Conservation (phyloP, 192 early-diverging fungal species). For the Pilaira anomala region DNA sequence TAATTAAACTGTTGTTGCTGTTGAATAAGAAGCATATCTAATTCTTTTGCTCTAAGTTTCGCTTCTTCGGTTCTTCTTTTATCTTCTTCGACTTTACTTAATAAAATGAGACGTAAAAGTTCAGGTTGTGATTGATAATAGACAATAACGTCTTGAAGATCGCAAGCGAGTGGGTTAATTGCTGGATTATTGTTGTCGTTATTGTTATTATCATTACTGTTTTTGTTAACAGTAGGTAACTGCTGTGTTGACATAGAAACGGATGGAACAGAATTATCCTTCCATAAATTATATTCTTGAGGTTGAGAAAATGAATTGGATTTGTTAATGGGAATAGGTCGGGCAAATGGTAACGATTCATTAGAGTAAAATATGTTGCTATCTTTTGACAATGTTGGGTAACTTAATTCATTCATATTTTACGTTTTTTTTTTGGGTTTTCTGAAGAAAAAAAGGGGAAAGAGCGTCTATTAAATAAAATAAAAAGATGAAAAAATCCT, state of each 20-base stretch:
- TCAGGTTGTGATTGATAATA: conserved; percentile 50
- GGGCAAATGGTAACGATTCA: neutral
- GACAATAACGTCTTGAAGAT: conserved; percentile 48
- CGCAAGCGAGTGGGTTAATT: conserved; percentile 26
- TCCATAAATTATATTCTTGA: neutral
- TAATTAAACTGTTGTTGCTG: conserved; percentile 15
- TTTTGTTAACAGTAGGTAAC: conserved; percentile 2
- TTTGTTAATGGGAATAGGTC: neutral
- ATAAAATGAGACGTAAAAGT: conserved; percentile 48
- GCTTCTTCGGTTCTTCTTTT: conserved; percentile 55
- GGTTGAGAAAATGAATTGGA: neutral
- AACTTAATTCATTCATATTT: conserved; percentile 18
- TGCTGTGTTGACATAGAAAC: neutral
- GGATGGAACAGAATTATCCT: neutral
- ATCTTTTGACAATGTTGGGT: conserved; percentile 3
- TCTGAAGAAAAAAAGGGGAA: conserved; percentile 3
- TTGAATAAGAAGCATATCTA: conserved; percentile 46
- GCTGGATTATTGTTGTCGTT: neutral
- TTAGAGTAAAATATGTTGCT: neutral
- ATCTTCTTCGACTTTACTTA: conserved; percentile 58
- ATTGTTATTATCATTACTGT: neutral
- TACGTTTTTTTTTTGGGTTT: neutral
- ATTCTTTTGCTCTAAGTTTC: conserved; percentile 42
- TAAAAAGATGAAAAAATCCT: conserved; percentile 1
- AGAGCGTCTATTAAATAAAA: conserved; percentile 1